Evolutionary conservation across 768 basidiomycete species (phyloP), one percentile per base, ranked within the genome.

Genomic region (Cytidiella melzeri): DNA sequence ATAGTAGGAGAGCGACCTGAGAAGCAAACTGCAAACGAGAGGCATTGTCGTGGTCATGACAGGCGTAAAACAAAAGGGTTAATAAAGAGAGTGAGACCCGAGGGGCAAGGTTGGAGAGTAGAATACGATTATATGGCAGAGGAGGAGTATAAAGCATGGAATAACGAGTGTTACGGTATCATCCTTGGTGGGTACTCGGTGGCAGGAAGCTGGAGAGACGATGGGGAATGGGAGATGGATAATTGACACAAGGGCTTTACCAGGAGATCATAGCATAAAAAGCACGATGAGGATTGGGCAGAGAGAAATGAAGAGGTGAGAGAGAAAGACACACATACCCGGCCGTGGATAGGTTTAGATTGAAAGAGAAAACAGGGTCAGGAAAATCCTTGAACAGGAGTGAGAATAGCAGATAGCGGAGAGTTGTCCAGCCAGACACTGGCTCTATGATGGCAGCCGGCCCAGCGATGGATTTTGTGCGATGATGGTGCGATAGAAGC

Each of bases 401-500:
- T n/a, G 24, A 43, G 52, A 48, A 49, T 59, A 52, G 54, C 49
- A 49, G 51, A 54, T 48, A 57, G 40, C 43, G 45, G 50, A 50
- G 45, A 21, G 39, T 50, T 34, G 42, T 47, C 43, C 27, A 43
- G 43, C 46, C 30, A 48, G 59, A n/a, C n/a, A n/a, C n/a, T n/a
- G n/a, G n/a, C n/a, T 65, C 63, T 59, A 61, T 53, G 56, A 48
- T 30, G 50, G 50, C 45, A 61, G 47, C 28, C 55, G 57, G 55
- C 75, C 77, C 64, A 90, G 69, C 53, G 83, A 79, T 37, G 81
- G 82, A 61, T 90, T 84, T 55, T 87, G 79, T 45, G 80, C 82
- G 60, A 90, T 73, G 65, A 91, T 79, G 66, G 87, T 84, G 53
- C 86, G 83, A 71, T 90, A 88, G 62, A 92, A 66, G 56, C 84